Conservation (phyloP, 2,329 filamentous ascomycete species). For the Penicillium sp. region DNA sequence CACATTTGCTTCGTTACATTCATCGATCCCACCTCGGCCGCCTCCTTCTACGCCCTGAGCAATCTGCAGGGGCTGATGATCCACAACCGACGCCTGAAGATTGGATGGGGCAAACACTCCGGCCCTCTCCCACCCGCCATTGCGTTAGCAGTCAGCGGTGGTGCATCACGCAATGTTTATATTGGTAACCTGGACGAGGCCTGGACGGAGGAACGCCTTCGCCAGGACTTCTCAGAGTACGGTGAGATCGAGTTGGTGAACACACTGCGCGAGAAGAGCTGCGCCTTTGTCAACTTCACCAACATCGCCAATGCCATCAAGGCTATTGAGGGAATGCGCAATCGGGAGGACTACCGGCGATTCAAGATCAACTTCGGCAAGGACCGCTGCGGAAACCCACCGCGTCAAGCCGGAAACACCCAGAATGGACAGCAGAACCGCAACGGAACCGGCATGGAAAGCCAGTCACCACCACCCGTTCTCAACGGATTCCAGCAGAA, state of each 20-base stretch:
- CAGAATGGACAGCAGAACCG: slow-evolving; percentile 64
- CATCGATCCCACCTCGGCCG: slow-evolving; percentile 95
- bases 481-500: slow-evolving; percentile 58
- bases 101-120: slow-evolving; percentile 99
- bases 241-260: slow-evolving; percentile 98
- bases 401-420: slow-evolving; percentile 69
- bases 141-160: slow-evolving; percentile 90
- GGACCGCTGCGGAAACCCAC: slow-evolving; percentile 94
- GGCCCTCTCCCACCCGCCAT: slow-evolving; percentile 94
- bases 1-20: slow-evolving; percentile 99
- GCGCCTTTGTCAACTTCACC: slow-evolving; percentile 98
- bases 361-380: slow-evolving; percentile 99
- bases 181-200: slow-evolving; percentile 96
- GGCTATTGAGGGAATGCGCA: slow-evolving; percentile 91
- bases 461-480: slow-evolving; percentile 54
- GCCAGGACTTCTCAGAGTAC: slow-evolving; percentile 95
- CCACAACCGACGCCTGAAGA: slow-evolving; percentile 95
- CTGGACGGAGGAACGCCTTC: slow-evolving; percentile 92
- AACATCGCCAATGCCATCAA: slow-evolving; percentile 99
- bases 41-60: slow-evolving; percentile 95
- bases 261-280: slow-evolving; percentile 95
- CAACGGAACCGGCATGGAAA: slow-evolving; percentile 53
- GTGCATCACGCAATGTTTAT: slow-evolving; percentile 97
- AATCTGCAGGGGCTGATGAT: slow-evolving; percentile 99
- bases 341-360: slow-evolving; percentile 92